Evolutionary conservation across 176 grass and related monocot genomes (phyloP).

Genomic region (Otatea glauca): DNA sequence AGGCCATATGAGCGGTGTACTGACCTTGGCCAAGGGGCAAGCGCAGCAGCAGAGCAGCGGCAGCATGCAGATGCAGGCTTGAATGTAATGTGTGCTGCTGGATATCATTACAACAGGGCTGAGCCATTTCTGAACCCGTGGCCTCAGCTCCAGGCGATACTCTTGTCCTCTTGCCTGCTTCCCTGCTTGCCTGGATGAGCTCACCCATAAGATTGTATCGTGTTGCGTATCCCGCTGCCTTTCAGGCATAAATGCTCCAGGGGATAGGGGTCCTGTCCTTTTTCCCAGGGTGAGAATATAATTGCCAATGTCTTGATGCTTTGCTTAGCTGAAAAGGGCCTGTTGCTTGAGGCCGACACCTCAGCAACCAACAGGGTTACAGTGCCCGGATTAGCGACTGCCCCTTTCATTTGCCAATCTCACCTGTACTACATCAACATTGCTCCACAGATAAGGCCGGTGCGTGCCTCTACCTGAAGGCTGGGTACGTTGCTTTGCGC

Average conservation of each 20-base stretch:
- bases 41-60: neutral
- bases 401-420: neutral
- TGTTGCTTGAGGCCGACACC: conserved; percentile 30
- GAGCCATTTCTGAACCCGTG: neutral
- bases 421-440: conserved; percentile 32
- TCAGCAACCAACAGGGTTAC: neutral
- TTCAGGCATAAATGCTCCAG: conserved; percentile 44
- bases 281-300: conserved; percentile 6
- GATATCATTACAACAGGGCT: conserved; percentile 28
- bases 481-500: conserved; percentile 22
- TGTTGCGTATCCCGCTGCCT: conserved; percentile 39
- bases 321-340: conserved; percentile 28
- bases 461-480: conserved; percentile 7
- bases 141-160: conserved; percentile 40
- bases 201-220: conserved; percentile 18
- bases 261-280: conserved; percentile 11
- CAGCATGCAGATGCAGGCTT: conserved; percentile 19
- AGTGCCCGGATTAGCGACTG: conserved; percentile 25
- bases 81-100: conserved; percentile 26
- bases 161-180: neutral
- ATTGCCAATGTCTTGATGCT: conserved; percentile 25
- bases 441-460: conserved; percentile 19
- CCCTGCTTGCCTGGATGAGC: neutral
- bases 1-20: conserved; percentile 10
- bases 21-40: neutral